phyloP scores from a whole-genome alignment of 768 basidiomycete genomes.

The Coprinellus micaceus region DNA sequence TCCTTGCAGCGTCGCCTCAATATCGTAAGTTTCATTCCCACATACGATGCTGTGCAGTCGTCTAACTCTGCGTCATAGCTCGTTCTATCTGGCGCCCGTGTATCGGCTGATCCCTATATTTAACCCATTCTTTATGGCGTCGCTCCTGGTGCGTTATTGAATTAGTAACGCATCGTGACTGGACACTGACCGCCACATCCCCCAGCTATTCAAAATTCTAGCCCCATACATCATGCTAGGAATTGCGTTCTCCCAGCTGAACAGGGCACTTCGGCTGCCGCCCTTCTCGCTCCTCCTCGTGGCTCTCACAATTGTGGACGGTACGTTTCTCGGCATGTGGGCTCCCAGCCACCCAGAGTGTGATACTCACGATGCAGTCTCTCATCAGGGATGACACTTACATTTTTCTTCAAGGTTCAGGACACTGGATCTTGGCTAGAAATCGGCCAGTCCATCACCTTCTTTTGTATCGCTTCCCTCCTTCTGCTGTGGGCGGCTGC shows the following conservation, averaged over 20 bases:
- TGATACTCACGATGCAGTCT: background rate
- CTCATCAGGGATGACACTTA: conserved; percentile 72
- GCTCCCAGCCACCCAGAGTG: background rate
- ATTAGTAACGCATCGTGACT: background rate
- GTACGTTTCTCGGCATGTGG: conserved; percentile 30
- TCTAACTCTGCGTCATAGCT: conserved; percentile 32
- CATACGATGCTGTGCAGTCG: background rate
- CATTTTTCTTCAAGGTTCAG: conserved; percentile 80
- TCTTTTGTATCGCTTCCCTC: conserved; percentile 81
- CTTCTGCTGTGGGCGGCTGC: conserved; percentile 77
- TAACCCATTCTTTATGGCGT: conserved; percentile 79
- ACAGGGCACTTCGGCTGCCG: conserved; percentile 62
- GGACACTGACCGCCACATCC: background rate
- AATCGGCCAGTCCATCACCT: conserved; percentile 84
- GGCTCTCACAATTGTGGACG: conserved; percentile 69
- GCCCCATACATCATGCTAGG: conserved; percentile 78
- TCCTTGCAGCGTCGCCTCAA: conserved; percentile 65
- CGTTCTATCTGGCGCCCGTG: conserved; percentile 85
- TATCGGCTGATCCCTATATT: conserved; percentile 85
- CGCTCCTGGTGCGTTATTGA: conserved; percentile 52
- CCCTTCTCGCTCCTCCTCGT: conserved; percentile 80
- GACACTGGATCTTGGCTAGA: conserved; percentile 89
- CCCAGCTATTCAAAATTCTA: conserved; percentile 76
- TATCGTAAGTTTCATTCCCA: conserved; percentile 51
- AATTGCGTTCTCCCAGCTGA: conserved; percentile 63